Percentiles rank a stretch among this genome's conserved stretches.
phyloP scores from a whole-genome alignment of 805 yeast species.

The Saccharomycodes ludwigii region DNA sequence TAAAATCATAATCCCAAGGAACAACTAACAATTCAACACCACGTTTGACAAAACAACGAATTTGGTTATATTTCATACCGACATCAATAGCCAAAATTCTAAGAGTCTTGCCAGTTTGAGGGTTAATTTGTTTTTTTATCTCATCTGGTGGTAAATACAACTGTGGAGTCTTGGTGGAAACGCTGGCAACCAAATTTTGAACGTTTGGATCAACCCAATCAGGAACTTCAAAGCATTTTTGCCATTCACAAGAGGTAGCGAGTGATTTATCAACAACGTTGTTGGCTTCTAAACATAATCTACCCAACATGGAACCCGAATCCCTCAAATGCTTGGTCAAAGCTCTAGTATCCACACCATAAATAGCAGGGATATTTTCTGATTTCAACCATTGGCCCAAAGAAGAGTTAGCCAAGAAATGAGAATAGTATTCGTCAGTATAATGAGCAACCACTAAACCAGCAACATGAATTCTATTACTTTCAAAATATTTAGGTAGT shows the following conservation, averaged over 20 bases:
- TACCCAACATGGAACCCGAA: conserved; percentile 86
- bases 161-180: conserved; percentile 66
- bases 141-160: conserved; percentile 59
- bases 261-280: conserved; percentile 19
- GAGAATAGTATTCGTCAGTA: conserved; percentile 84
- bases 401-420: conserved; percentile 83
- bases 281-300: conserved; percentile 50
- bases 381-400: conserved; percentile 88
- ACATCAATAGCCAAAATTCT: conserved; percentile 89
- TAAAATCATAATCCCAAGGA: conserved; percentile 87
- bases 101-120: conserved; percentile 57
- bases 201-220: conserved; percentile 92
- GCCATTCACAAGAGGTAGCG: conserved; percentile 38
- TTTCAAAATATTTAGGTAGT: conserved; percentile 88
- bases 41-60: conserved; percentile 89
- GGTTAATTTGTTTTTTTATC: conserved; percentile 17
- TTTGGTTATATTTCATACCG: conserved; percentile 97
- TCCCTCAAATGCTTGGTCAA: conserved; percentile 88
- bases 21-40: conserved; percentile 95
- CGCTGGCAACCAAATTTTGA: conserved; percentile 83
- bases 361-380: conserved; percentile 88
- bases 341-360: conserved; percentile 95
- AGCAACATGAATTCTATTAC: conserved; percentile 84
- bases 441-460: conserved; percentile 95
- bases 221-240: conserved; percentile 51